Evolutionary conservation across 2,329 filamentous ascomycete genomes (phyloP).

Genomic region (Elsinoe necatrix): DNA sequence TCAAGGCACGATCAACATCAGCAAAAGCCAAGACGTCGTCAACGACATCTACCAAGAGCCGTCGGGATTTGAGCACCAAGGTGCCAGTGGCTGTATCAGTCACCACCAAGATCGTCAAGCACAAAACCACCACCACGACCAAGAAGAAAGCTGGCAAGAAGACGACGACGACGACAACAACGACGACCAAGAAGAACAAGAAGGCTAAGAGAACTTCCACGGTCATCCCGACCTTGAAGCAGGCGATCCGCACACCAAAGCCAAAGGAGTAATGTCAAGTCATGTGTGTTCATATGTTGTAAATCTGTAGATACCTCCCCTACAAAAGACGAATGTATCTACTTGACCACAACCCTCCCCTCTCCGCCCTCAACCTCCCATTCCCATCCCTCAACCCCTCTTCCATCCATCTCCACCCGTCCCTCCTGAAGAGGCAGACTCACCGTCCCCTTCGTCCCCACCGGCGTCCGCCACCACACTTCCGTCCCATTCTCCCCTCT

Average conservation of each 20-base stretch:
- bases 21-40: neutral
- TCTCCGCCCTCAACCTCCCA: neutral
- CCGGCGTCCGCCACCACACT: slow-evolving; percentile 25
- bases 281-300: too few relatives aligned
- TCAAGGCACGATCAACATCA: neutral
- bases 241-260: neutral
- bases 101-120: neutral
- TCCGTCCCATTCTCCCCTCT: slow-evolving; percentile 19
- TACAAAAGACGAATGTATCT: too few relatives aligned
- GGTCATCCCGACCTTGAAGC: neutral
- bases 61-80: neutral
- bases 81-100: neutral
- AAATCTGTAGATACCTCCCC: neutral
- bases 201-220: neutral
- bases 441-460: slow-evolving; percentile 27
- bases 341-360: neutral
- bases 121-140: neutral
- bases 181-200: neutral
- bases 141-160: neutral
- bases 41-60: neutral
- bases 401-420: neutral
- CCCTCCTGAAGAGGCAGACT: slow-evolving; percentile 19
- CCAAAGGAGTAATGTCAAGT: neutral
- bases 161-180: neutral
- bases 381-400: slow-evolving; percentile 3